phyloP scores from a whole-genome alignment of 2,329 filamentous ascomycete species.

The Dactylellina parvicollis region DNA sequence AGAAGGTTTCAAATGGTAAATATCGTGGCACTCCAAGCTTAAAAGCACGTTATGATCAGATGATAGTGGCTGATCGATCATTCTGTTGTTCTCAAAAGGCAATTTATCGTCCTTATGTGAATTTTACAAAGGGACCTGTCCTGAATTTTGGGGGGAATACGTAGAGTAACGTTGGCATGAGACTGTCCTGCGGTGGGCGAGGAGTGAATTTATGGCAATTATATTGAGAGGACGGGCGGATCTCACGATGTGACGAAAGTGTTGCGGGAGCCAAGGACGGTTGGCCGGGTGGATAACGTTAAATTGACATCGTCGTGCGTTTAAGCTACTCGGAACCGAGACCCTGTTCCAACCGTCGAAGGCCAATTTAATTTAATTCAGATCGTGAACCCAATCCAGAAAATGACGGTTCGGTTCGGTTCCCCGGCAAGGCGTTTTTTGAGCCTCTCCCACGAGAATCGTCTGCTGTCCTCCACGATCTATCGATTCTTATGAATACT shows the following conservation, averaged over 20 bases:
- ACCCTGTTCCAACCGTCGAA: no score
- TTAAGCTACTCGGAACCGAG: constrained; percentile 39
- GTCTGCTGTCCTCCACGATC: no score
- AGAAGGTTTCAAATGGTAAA: no score
- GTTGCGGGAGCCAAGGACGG: not conserved
- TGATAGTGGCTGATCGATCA: not conserved
- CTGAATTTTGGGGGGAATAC: no score
- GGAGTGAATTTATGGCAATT: no score
- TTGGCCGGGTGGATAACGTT: constrained; percentile 37
- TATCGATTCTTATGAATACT: no score
- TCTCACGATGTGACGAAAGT: constrained; percentile 2
- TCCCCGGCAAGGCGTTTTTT: constrained; percentile 14
- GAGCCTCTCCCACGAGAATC: not conserved
- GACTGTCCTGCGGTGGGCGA: no score
- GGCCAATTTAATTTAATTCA: constrained; percentile 4
- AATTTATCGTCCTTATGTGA: not conserved
- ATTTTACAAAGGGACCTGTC: not conserved
- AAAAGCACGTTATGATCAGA: no score
- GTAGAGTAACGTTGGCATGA: no score
- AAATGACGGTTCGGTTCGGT: not conserved
- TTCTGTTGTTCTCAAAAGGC: not conserved
- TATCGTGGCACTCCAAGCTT: not conserved
- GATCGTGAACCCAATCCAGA: constrained; percentile 26
- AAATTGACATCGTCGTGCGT: constrained; percentile 51
- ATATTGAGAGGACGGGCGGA: no score